Percentiles rank a stretch among this genome's conserved stretches.
phyloP scores from a whole-genome alignment of 176 grass and related monocot genomes.

The Rhynchospora tenuis region DNA sequence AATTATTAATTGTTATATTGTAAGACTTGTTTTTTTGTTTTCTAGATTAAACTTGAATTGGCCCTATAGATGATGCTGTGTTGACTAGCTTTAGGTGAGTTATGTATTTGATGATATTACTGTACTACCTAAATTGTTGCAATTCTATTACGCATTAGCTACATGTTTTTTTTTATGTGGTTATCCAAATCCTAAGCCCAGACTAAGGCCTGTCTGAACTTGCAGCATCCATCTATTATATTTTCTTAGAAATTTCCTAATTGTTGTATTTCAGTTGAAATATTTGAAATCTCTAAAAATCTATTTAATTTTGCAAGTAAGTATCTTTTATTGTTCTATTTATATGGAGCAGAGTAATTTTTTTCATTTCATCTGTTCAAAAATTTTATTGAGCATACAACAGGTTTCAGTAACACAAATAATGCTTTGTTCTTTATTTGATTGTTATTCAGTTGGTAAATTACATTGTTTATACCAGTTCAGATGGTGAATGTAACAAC shows the following conservation, averaged over 20 bases:
- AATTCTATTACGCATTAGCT: neutral
- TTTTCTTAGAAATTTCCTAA: neutral
- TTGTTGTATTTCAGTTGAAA: neutral
- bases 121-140: neutral
- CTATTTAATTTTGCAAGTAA: neutral
- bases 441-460: neutral
- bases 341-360: neutral
- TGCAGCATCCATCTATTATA: neutral
- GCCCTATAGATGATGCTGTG: neutral
- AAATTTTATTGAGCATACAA: neutral
- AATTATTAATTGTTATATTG: neutral
- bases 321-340: too few relatives aligned
- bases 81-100: neutral
- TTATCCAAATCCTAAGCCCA: neutral
- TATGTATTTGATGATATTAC: neutral
- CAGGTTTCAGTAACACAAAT: neutral
- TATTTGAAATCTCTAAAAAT: neutral
- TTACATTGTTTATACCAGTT: neutral
- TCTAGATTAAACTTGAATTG: slow-evolving; percentile 12
- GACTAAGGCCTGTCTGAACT: neutral
- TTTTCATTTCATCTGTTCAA: neutral
- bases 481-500: neutral
- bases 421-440: neutral
- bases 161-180: neutral
- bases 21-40: neutral